Base-by-base conservation (phyloP, 805 yeast genomes). In the Naumovozyma baii region DNA sequence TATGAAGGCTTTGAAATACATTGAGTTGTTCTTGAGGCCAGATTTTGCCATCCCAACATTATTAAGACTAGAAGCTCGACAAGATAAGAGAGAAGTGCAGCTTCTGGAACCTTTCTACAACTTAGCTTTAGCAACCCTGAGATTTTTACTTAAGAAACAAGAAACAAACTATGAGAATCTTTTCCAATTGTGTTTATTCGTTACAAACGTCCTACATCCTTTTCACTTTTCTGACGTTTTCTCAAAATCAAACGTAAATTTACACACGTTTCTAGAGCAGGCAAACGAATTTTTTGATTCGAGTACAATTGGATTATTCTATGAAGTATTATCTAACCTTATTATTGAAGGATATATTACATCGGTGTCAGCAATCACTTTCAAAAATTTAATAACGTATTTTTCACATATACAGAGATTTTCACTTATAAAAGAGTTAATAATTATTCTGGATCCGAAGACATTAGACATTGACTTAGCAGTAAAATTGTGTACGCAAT, bases 391-490 rank as follows among this genome's bases (percentile, higher is more conserved):
- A 61, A 80, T 88, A 2, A 63, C 65, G 22, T 59, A 65, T 38
- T 77, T 74, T 46, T 64, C 70, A 1, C 41, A 57, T 0, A 45
- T 49, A 4, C 66, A 62, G 4, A 61, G 68, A 35, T 70, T 74
- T 3, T 74, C 69, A 2, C 49, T 61, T 0, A 64, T 90, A 15
- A 87, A 85, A 34, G 79, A 80, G 41, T 54, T 84, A 25, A 66
- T 88, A 9, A 82, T 94, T 48, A 62, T 75, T 2, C 55, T 90
- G 18, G 88, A 87, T 50, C 68, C 83, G 7, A 49, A 66, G 5
- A 71, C 77, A 10, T 67, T 92, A 37, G 95, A 90, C 53, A 72
- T 90, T 29, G 95, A 90, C 59, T 63, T 79, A 17, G 78, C 95
- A 0, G 68, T 86, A 12, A 67, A 67, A 10, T 61, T 83, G 14